Base-by-base conservation (phyloP, 2,329 filamentous ascomycete genomes). In the Cercospora beticola region DNA sequence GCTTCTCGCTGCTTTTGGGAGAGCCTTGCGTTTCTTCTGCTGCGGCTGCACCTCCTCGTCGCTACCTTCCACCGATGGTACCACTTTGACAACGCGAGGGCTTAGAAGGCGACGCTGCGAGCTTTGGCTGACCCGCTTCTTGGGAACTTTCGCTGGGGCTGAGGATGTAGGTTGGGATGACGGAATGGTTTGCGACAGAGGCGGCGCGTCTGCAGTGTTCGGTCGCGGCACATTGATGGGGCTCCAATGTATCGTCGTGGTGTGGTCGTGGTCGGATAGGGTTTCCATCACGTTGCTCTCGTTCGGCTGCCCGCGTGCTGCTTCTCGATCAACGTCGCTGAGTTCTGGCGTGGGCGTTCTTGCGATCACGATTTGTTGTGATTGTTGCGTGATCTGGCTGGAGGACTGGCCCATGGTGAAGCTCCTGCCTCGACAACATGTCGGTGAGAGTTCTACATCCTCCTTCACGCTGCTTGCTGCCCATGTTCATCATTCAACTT, bases 341-440 rank as follows among this genome's bases (percentile, higher is more conserved):
- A 65, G 40, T 52, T 63, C 60, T 16, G 64, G 59, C 49, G 67
- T 62, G 18, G 43, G 64, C 31, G 67, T 60, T 28, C 40, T 58
- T 21, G 62, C 61, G 14, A 57, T 18, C 8, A 62, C 65, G 21
- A 67, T 61, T 23, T 68, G 64, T 23, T 64, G 64, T 23, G 67
- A 56, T 23, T 63, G 36, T 18, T 59, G 60, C 30, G 66, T 61
- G n/a, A 69, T 62, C 40, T 71, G 69, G 23, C 67, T 70, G 54
- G 65, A 68, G 28, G 57, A 40, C 58, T 68, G 67, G 14, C 69
- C 69, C 69, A 71, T 71, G 56, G 58, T 52, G 43, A 54, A 62
- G 59, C 60, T 62, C 40, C 60, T 46, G 40, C 36, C 26, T 18
- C 23, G 36, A 52, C 36, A 30, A 8, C 60, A 49, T 49, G 40